Percentiles rank a stretch among this genome's conserved stretches.
Conservation (phyloP, 2,329 filamentous ascomycete genomes). For the Penicillium sp. region DNA sequence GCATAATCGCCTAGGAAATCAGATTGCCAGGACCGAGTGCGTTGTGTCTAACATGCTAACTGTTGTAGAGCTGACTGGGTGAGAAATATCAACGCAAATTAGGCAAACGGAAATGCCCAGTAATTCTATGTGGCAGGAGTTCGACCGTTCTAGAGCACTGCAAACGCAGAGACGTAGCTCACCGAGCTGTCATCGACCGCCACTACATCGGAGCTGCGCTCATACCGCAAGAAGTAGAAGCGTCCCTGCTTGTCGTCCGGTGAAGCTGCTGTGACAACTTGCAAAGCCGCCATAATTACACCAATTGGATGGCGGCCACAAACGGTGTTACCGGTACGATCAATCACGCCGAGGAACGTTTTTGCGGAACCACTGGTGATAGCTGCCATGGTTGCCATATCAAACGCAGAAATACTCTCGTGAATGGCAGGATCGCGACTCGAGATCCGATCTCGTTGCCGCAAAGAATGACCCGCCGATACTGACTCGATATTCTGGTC, state of each 20-base stretch:
- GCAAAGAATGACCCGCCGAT: conserved; percentile 29
- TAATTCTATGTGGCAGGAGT: not conserved
- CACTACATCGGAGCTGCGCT: conserved; percentile 76
- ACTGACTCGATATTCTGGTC: conserved; percentile 31
- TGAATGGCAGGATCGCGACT: conserved; percentile 62
- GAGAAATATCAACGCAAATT: not conserved
- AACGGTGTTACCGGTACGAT: conserved; percentile 81
- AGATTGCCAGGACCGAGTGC: too few relatives aligned
- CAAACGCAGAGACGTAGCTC: conserved; percentile 92
- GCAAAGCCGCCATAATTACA: conserved; percentile 84
- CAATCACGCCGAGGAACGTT: conserved; percentile 68
- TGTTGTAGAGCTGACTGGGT: not conserved
- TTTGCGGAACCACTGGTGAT: conserved; percentile 75
- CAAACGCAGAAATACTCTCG: conserved; percentile 79
- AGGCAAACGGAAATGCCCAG: not conserved
- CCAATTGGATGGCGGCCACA: conserved; percentile 95
- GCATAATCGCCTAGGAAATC: too few relatives aligned
- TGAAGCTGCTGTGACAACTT: conserved; percentile 55
- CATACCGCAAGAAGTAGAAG: conserved; percentile 83
- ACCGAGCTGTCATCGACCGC: conserved; percentile 76
- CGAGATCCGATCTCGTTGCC: conserved; percentile 34
- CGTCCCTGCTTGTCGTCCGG: conserved; percentile 46
- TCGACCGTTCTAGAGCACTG: conserved; percentile 58
- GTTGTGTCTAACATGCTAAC: not conserved
- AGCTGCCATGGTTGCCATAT: conserved; percentile 79